Percentiles rank a stretch among this genome's conserved stretches.
Evolutionary conservation across 2,329 filamentous ascomycete species (phyloP).

Genomic region (Colletotrichum sp.): DNA sequence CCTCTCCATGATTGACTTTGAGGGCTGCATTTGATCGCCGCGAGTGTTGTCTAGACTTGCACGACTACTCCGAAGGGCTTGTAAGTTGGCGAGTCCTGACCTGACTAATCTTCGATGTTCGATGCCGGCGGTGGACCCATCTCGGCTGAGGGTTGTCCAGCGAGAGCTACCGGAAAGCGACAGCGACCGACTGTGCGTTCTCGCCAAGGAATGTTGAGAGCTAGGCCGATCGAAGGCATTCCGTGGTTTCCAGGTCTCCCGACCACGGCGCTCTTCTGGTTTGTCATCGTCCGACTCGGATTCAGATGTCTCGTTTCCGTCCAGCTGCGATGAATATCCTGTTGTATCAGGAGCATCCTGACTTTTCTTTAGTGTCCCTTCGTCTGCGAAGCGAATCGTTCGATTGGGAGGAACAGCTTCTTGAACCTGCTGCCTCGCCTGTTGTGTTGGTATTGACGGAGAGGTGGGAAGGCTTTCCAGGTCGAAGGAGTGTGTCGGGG

Average conservation of each 20-base stretch:
- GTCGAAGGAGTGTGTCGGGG: background rate
- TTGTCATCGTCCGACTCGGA: background rate
- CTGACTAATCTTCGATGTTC: constrained; percentile 15
- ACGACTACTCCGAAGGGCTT: constrained; percentile 20
- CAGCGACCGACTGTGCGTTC: constrained; percentile 26
- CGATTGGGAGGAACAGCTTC: constrained; percentile 18
- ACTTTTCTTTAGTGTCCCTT: background rate
- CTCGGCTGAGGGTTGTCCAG: constrained; percentile 23
- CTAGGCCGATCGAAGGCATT: background rate
- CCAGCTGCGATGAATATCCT: background rate
- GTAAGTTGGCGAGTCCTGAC: constrained; percentile 23
- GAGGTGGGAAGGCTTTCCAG: background rate
- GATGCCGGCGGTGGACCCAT: constrained; percentile 21
- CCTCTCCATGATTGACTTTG: constrained; percentile 4
- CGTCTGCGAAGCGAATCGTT: constrained; percentile 34
- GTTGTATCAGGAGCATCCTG: background rate
- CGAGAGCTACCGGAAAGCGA: constrained; percentile 29
- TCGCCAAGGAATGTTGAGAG: constrained; percentile 24
- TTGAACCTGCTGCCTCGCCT: background rate
- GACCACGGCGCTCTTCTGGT: background rate
- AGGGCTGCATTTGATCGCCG: accelerated
- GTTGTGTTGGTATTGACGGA: background rate
- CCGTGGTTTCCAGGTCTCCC: background rate
- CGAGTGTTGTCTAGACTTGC: background rate
- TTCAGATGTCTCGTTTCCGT: background rate